Conservation (phyloP, 1,139 yeast species). For the Protomyces pachydermus region DNA sequence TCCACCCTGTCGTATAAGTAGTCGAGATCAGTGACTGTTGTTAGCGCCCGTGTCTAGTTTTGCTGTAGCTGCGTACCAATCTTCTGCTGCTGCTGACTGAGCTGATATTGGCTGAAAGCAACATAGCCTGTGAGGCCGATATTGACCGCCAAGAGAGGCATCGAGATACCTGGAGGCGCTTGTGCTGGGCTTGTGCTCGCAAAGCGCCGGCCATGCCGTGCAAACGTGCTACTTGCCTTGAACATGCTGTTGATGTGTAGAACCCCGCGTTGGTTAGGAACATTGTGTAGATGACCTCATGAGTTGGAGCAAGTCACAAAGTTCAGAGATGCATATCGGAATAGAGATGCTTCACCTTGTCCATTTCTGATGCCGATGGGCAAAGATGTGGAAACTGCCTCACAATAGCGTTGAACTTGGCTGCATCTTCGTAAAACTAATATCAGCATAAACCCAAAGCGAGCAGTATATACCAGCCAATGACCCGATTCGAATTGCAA, state of each 20-base stretch:
- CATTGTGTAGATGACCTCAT: background rate
- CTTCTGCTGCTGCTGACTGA: background rate
- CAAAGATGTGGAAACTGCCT: background rate
- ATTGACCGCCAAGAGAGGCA: background rate
- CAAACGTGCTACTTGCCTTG: background rate
- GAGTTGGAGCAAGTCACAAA: background rate
- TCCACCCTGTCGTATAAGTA: background rate
- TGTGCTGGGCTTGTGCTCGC: background rate
- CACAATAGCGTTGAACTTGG: slow-evolving; percentile 3
- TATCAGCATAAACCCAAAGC: background rate
- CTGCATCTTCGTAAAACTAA: slow-evolving; percentile 19
- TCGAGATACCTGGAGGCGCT: background rate
- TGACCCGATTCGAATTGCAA: slow-evolving; percentile 21
- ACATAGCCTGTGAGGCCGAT: background rate
- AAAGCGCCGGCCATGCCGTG: background rate
- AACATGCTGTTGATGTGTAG: background rate
- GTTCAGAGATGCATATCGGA: background rate
- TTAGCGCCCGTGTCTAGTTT: background rate
- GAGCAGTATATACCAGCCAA: slow-evolving; percentile 4
- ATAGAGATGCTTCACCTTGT: background rate
- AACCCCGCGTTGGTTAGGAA: no score
- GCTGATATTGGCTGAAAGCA: background rate
- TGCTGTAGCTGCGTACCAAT: background rate
- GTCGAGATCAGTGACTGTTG: background rate
- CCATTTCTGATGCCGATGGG: background rate